phyloP scores from a whole-genome alignment of 2,329 filamentous ascomycete species.

The Rutstroemia sp. region DNA sequence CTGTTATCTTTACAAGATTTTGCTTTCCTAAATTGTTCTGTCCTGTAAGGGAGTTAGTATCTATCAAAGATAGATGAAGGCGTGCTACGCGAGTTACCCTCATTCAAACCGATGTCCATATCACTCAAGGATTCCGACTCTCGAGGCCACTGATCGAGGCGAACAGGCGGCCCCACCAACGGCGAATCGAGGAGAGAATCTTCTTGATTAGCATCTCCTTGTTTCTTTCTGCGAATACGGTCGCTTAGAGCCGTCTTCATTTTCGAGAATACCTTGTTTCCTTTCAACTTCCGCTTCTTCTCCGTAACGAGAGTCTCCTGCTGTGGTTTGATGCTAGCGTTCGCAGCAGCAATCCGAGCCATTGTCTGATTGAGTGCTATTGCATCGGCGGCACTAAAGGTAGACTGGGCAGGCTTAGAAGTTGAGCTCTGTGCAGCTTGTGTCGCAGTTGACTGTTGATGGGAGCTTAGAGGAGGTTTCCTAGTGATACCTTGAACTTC shows the following conservation, averaged over 20 bases:
- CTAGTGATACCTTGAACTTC: not conserved
- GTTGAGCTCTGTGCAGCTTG: too few species aligned
- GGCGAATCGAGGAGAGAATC: constrained; percentile 9
- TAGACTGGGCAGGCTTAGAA: not conserved
- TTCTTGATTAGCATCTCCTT: constrained; percentile 12
- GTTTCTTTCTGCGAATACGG: constrained; percentile 12
- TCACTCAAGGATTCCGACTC: not conserved
- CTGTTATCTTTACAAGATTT: not conserved
- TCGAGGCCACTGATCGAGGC: constrained; percentile 7
- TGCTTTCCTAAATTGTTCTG: not conserved
- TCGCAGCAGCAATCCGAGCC: not conserved
- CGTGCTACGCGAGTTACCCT: constrained; percentile 11
- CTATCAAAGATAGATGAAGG: not conserved
- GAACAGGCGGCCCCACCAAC: constrained; percentile 7
- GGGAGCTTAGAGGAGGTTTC: not conserved
- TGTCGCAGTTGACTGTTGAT: not conserved
- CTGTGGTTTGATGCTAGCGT: not conserved
- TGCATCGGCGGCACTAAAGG: not conserved
- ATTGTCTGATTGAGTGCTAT: constrained; percentile 4
- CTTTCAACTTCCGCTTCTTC: constrained; percentile 18
- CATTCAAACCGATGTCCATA: constrained; percentile 19
- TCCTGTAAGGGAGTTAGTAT: not conserved
- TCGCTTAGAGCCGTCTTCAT: constrained; percentile 18
- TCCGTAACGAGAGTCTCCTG: constrained; percentile 8
- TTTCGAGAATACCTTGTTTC: constrained; percentile 16